Evolutionary conservation across 352 stramenopile species (phyloP), one percentile per base, ranked within the genome.

Genomic region (Saprolegnia parasitica): DNA sequence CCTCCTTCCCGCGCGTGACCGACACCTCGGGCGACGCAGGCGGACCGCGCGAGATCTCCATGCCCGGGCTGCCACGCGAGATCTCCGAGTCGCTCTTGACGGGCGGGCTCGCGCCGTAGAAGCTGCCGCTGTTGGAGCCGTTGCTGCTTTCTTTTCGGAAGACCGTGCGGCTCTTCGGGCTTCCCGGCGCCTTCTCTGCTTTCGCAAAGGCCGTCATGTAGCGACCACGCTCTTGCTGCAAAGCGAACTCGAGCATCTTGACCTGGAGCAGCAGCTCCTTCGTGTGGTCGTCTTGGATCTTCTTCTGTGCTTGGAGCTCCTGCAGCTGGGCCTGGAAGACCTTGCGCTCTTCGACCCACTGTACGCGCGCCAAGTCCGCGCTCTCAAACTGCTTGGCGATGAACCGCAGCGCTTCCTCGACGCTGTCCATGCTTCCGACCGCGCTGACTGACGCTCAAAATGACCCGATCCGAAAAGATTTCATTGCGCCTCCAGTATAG

Each of bases 241-340:
- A 72, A 57, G 87, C 87, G 71, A 93, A 95, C 62, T 95, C 85
- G 72, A 95, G 84, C 87, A 95, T 95, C 74, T 95, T 95, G 47
- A 95, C 77, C 50, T 86, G 87, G 65, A 93, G 68, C 76, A 95
- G 77, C 11, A 81, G 84, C 54, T 95, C 87, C 71, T 93, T 93
- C 68, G 92, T 92, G 42, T 81, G 83, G 26, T 91, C 83, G 56
- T 95, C 87, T 74, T 95, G 87, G 40, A 87, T 76, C 37, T 78
- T 73, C 13, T 83, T 82, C 74, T 93, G 83, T 50, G 75, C 78
- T 71, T 93, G 83, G 18, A 95, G 83, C 62, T 95, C 87, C 46
- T 78, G 79, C 68, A 95, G 76, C 56, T 91, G 80, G 50, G 83
- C 74, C 77, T 93, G 81, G 32, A 95, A 72, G 52, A 84, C 73